Base-by-base conservation (phyloP, 305 asterid species). In the Striga hermonthica region DNA sequence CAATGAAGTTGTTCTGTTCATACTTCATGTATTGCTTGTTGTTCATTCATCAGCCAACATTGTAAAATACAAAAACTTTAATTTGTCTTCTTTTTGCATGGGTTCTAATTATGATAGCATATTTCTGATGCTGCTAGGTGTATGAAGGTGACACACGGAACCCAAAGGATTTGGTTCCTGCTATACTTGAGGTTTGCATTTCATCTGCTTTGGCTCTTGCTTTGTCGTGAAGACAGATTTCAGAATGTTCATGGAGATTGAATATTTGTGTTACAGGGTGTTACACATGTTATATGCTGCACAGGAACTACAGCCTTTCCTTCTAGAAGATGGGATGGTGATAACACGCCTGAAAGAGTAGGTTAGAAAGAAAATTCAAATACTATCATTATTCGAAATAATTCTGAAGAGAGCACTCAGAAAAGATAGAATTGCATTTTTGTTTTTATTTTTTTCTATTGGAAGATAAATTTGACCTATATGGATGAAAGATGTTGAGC, bases 241-340 rank as follows among this genome's bases (percentile, higher is more conserved):
- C 28, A 15, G 65, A 60, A 71, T 54, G 73, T 69, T 68, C 41
- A 39, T 43, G 64, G 70, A 60, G 62, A 53, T 68, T 68, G 16
- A 49, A 49, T 13, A 12, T 74, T 65, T 60, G 65, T 57, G 61
- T 60, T 76, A 39, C 70, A 92, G 98, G 91, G 90, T 13, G 85
- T 92, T 50, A 92, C 96, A 45, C 97, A 92, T 76, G 97, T 87
- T 43, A 90, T 92, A 57, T 89, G 97, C 86, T 87, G 96, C 83
- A 89, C 96, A 0, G 98, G 98, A 48, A 92, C 98, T 15, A 92
- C 98, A 5, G 98, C 98, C 65, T 92, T 92, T 73, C 98, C 98
- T 0, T 87, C 98, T 63, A 82, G 76, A 84, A 83, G 98, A 72
- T 92, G 98, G 98, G 94, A 86, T 79, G 98, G 98, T 66, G 95